These are phyloP conservation scores for Teunomyces kruisii DNA, from an alignment of 805 yeast species.

Conservation along the genomic window DNA sequence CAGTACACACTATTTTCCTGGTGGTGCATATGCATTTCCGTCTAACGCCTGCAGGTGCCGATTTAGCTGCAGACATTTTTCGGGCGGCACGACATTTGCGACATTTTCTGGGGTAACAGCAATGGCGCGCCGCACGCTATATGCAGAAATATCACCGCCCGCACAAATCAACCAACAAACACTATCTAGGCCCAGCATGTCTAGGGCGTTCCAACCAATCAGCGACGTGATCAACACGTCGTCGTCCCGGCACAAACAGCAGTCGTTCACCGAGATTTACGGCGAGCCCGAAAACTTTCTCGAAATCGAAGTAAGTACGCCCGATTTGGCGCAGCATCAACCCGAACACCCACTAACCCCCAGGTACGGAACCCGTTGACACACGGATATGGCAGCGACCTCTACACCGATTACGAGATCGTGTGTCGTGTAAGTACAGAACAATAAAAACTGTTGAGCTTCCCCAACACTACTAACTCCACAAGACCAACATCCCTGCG, in stretches of 20 bases:
- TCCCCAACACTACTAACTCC: slow-evolving; percentile 12
- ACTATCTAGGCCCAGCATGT: slow-evolving; percentile 16
- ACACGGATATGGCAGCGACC: slow-evolving; percentile 60
- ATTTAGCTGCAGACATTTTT: too few species aligned
- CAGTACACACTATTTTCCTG: too few species aligned
- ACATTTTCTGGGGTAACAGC: too few species aligned
- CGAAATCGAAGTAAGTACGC: slow-evolving; percentile 62
- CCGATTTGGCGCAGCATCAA: too few species aligned
- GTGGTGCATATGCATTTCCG: too few species aligned
- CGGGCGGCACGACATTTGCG: too few species aligned
- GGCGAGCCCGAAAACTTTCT: slow-evolving; percentile 94
- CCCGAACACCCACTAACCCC: slow-evolving; percentile 28
- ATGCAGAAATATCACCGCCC: not conserved
- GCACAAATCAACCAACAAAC: not conserved
- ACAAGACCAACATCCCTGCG: slow-evolving; percentile 79
- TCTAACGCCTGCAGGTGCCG: too few species aligned
- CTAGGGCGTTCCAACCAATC: slow-evolving; percentile 44
- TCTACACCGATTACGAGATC: slow-evolving; percentile 91
- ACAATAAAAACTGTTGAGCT: too few species aligned
- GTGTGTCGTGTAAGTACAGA: slow-evolving; percentile 55
- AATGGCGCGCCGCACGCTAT: slow-evolving; percentile 1
- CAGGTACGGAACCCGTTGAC: slow-evolving; percentile 68
- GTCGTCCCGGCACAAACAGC: slow-evolving; percentile 43
- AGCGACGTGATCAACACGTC: slow-evolving; percentile 39
- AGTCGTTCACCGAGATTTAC: slow-evolving; percentile 77